Evolutionary conservation across 495 filamentous ascomycete species (phyloP).

Genomic region (Aspergillus avenaceus): DNA sequence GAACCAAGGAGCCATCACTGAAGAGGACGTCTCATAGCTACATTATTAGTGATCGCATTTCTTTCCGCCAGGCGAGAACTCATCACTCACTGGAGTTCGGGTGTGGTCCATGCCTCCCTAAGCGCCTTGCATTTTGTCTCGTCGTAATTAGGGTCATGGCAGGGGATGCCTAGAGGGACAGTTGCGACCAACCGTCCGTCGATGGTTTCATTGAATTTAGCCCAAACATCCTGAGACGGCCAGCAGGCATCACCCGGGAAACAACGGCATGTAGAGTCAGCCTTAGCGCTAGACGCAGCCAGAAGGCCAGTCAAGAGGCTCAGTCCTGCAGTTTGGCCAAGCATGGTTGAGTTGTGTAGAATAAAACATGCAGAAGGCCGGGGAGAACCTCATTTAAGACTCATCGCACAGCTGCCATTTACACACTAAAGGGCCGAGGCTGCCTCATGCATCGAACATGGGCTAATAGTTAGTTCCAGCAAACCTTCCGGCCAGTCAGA

Average conservation of each 20-base stretch:
- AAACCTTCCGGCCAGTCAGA: too few relatives aligned
- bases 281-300: neutral
- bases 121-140: constrained; percentile 22
- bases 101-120: constrained; percentile 22
- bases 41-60: neutral
- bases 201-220: constrained; percentile 37
- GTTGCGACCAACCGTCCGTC: constrained; percentile 43
- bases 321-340: neutral
- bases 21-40: constrained; percentile 34
- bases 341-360: too few relatives aligned
- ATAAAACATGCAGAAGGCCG: neutral
- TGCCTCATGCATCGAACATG: too few relatives aligned
- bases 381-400: neutral
- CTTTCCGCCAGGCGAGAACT: neutral
- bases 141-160: constrained; percentile 40
- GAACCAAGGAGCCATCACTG: constrained; percentile 40
- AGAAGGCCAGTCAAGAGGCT: neutral
- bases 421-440: too few relatives aligned
- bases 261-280: constrained; percentile 18
- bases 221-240: constrained; percentile 41
- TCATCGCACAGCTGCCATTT: too few relatives aligned
- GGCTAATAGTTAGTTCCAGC: too few relatives aligned
- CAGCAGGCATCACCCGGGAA: constrained; percentile 42
- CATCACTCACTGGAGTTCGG: constrained; percentile 29
- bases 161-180: constrained; percentile 38